Percentiles rank a stretch among this genome's conserved stretches.
Conservation (phyloP, 257 asterid genomes). For the Ajuga chamaepitys region DNA sequence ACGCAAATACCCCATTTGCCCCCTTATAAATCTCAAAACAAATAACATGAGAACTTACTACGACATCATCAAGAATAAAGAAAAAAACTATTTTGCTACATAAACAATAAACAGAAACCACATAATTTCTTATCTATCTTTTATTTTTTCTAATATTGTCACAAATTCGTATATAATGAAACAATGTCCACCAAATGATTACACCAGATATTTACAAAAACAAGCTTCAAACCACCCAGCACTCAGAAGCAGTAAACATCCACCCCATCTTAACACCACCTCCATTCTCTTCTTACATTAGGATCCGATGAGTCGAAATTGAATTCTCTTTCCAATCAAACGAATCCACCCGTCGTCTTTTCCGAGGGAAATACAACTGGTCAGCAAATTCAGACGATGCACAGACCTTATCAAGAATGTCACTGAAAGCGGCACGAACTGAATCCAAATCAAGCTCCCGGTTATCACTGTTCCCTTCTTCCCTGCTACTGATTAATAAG, state of each 20-base stretch:
- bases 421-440: slow-evolving; percentile 33
- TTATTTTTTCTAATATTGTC: no score
- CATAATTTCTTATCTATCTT: neutral
- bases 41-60: no score
- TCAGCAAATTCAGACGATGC: slow-evolving; percentile 34
- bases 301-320: neutral
- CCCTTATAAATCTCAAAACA: no score
- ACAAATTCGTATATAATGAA: no score
- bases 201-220: neutral
- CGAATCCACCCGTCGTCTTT: slow-evolving; percentile 31
- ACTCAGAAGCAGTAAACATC: neutral
- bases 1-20: no score
- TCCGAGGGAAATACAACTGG: slow-evolving; percentile 27
- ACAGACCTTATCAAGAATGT: slow-evolving; percentile 38
- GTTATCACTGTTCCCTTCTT: neutral
- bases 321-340: neutral
- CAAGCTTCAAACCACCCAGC: neutral
- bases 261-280: neutral
- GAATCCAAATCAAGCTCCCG: slow-evolving; percentile 20
- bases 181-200: neutral
- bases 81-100: no score
- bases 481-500: slow-evolving; percentile 22
- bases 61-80: no score
- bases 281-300: neutral
- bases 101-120: neutral